Evolutionary conservation across 192 early-diverging fungal genomes (phyloP).

Genomic region (Backusella macrospora): DNA sequence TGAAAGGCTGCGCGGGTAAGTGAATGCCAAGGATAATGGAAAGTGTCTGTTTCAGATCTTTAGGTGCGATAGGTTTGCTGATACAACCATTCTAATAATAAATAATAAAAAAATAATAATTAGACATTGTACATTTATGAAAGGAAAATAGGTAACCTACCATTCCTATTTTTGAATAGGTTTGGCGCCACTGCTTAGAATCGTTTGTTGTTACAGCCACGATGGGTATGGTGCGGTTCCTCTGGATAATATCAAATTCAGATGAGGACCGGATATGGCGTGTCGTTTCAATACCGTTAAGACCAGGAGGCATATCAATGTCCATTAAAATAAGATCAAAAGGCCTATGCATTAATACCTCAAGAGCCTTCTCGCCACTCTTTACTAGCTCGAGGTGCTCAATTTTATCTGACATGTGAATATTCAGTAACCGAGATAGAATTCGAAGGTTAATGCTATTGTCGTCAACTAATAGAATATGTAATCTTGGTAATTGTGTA

Average conservation of each 20-base stretch:
- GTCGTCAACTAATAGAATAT: slow-evolving; percentile 65
- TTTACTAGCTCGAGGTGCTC: slow-evolving; percentile 46
- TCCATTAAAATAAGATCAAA: slow-evolving; percentile 69
- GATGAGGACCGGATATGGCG: slow-evolving; percentile 50
- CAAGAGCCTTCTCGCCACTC: slow-evolving; percentile 54
- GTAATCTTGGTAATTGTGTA: not conserved
- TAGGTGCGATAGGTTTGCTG: slow-evolving; percentile 50
- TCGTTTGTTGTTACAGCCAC: slow-evolving; percentile 71
- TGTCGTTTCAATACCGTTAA: slow-evolving; percentile 66
- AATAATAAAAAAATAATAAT: not conserved
- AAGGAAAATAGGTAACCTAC: slow-evolving; percentile 16
- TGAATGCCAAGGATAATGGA: slow-evolving; percentile 13
- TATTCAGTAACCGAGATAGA: slow-evolving; percentile 57
- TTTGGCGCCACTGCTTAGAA: slow-evolving; percentile 47
- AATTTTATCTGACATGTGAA: slow-evolving; percentile 51
- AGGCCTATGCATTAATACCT: slow-evolving; percentile 44
- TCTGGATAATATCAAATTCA: slow-evolving; percentile 43
- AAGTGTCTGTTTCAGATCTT: slow-evolving; percentile 23
- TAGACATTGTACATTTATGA: not conserved
- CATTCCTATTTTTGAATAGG: slow-evolving; percentile 61
- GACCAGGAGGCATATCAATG: slow-evolving; percentile 67
- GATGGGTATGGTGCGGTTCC: slow-evolving; percentile 61
- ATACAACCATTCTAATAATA: slow-evolving; percentile 51
- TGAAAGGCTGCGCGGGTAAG: slow-evolving; percentile 1
- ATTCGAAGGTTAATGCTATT: slow-evolving; percentile 69